These are phyloP conservation scores for Thymus mandschuricus DNA, from an alignment of 257 asterid genomes.

Conservation along the genomic window DNA sequence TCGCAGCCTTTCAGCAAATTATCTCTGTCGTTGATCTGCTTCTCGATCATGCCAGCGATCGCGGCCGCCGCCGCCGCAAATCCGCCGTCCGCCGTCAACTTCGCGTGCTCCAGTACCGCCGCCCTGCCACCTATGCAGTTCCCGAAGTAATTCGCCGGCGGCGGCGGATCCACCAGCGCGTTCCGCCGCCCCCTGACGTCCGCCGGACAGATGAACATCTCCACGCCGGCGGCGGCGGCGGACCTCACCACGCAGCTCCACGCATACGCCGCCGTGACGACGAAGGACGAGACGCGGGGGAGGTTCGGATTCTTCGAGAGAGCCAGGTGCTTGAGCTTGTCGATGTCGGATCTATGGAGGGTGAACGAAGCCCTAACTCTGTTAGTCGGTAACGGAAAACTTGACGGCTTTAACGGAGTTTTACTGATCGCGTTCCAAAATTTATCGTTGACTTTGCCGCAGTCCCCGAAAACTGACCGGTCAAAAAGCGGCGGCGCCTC, in stretches of 20 bases:
- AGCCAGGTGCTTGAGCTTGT: constrained; percentile 38
- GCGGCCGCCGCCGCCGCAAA: constrained; percentile 15
- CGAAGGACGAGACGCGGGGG: too few relatives aligned
- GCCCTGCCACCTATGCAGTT: constrained; percentile 37
- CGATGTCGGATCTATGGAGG: constrained; percentile 34
- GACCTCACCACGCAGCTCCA: too few relatives aligned
- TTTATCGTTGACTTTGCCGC: constrained; percentile 22
- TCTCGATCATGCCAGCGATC: too few relatives aligned
- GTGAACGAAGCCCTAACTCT: constrained; percentile 38
- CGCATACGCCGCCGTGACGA: too few relatives aligned
- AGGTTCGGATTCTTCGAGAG: constrained; percentile 27
- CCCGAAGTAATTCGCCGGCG: constrained; percentile 38
- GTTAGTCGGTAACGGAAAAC: too few relatives aligned
- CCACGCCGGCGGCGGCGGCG: background rate
- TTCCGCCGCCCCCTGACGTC: constrained; percentile 30
- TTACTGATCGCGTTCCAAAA: constrained; percentile 30
- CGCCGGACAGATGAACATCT: constrained; percentile 30
- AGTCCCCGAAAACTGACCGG: constrained; percentile 38
- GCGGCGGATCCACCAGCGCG: background rate
- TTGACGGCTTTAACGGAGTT: background rate
- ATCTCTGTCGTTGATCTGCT: too few relatives aligned
- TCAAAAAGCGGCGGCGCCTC: constrained; percentile 34
- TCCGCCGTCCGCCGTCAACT: constrained; percentile 39
- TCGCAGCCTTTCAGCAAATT: too few relatives aligned
- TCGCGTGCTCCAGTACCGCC: background rate